A percentile compares a stretch with the other conserved stretches of the same genome.
Evolutionary conservation across 306 rosid species (phyloP).

Genomic region (Dicorynia guianensis): DNA sequence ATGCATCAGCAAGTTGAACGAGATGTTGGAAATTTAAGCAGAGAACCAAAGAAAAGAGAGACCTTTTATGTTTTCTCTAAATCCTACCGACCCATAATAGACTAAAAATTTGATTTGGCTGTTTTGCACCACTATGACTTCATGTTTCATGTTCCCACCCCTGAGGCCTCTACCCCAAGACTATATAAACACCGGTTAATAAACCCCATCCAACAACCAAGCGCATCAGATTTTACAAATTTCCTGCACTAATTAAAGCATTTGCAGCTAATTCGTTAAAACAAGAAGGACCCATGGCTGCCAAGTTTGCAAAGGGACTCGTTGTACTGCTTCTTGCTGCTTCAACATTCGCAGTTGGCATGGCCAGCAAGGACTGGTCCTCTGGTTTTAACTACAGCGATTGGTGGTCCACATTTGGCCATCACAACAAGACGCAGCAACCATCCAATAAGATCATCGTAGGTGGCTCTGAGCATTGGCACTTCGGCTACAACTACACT

Average conservation of each 20-base stretch:
- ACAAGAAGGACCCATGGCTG: constrained; percentile 26
- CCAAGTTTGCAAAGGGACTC: constrained; percentile 22
- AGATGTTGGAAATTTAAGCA: neutral
- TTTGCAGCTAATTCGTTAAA: too few species aligned
- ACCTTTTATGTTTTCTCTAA: neutral
- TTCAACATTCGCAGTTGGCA: constrained; percentile 42
- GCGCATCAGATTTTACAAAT: neutral
- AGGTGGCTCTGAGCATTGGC: constrained; percentile 70
- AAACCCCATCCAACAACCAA: constrained; percentile 19
- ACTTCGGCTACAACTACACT: constrained; percentile 57
- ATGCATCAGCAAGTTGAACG: too few species aligned
- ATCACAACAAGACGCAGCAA: constrained; percentile 37
- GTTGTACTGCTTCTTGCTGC: constrained; percentile 22
- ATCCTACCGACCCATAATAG: constrained; percentile 32
- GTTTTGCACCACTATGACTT: constrained; percentile 38
- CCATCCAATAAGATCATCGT: constrained; percentile 48
- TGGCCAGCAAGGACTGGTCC: constrained; percentile 56
- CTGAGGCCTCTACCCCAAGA: neutral
- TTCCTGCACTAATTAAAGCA: neutral
- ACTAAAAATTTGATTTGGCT: constrained; percentile 43
- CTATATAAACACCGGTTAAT: constrained; percentile 33
- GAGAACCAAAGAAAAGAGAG: neutral
- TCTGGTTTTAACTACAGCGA: constrained; percentile 46
- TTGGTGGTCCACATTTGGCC: constrained; percentile 51
- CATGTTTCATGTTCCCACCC: neutral